Evolutionary conservation across 1,284 basidiomycete genomes (phyloP), one percentile per base, ranked within the genome.

Genomic region (Violaceomyces palustris): DNA sequence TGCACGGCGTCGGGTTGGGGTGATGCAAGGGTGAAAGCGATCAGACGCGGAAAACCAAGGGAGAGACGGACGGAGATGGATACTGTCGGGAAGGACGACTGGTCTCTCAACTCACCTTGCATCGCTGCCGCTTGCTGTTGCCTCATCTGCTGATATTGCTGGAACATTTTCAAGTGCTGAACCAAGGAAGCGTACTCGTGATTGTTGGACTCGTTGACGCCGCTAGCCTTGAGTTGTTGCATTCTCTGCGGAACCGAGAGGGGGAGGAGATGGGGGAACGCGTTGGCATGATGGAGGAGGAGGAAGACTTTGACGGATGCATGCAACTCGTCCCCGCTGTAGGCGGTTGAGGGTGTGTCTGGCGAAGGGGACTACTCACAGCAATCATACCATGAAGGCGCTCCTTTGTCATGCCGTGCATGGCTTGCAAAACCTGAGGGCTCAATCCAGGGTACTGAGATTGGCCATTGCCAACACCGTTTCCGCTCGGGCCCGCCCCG

Each of bases 141-240:
- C 42, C 66, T 55, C 50, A 64, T 50, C 27, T 60, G 56, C 37
- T 72, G 64, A 25, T 65, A 50, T 32, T 72, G 67, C 52, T 73
- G 72, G 31, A 71, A 67, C 44, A 64, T 61, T 27, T 64, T 63
- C 43, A 71, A 63, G 8, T 61, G 60, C 39, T 60, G 62, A 41
- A 66, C 49, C 45, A 77, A 65, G 18, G 64, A 55, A 14, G 67
- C 69, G 28, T 74, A 71, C 42, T 77, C 76, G 9, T 49, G 55
- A 27, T 50, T 73, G 22, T 64, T 72, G 35, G 73, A 66, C 42
- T 72, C 66, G 29, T 69, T 74, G 42, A 64, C 61, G 18, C 76
- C 76, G 32, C 62, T 58, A 10, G 57, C 57, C 35, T 73, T 72
- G 45, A 77, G 74, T 37, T 69, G 60, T 35, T 72, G 67, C 59